phyloP scores from a whole-genome alignment of 257 asterid genomes.

The Voacanga thouarsii region DNA sequence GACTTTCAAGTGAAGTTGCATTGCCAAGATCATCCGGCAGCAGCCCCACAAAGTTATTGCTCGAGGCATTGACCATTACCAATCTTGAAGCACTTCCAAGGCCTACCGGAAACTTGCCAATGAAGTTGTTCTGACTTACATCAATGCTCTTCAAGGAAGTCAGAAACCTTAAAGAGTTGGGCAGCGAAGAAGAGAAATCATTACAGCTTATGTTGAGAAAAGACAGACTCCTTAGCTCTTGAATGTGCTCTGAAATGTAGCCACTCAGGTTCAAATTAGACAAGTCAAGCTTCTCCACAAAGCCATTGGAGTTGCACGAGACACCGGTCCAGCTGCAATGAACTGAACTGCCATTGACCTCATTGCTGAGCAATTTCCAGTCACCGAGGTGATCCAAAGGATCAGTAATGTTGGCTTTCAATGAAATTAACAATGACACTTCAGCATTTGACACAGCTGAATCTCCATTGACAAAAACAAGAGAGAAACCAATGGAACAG shows the following conservation, averaged over 20 bases:
- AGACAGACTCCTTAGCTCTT: constrained; percentile 25
- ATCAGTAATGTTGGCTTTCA: constrained; percentile 58
- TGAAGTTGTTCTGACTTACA: constrained; percentile 52
- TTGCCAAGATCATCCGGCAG: constrained; percentile 52
- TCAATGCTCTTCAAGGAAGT: constrained; percentile 40
- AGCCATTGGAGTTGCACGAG: constrained; percentile 43
- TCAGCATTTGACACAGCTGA: constrained; percentile 22
- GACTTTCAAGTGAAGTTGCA: constrained; percentile 38
- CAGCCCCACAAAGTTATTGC: constrained; percentile 56
- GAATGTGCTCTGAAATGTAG: constrained; percentile 33
- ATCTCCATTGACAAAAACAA: constrained; percentile 44
- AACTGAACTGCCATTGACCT: constrained; percentile 9
- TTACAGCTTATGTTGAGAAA: constrained; percentile 48
- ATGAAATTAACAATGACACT: constrained; percentile 37
- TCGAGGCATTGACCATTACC: constrained; percentile 44
- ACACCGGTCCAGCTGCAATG: constrained; percentile 62
- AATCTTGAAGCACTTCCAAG: constrained; percentile 34
- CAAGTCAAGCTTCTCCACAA: constrained; percentile 44
- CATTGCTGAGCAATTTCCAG: constrained; percentile 39
- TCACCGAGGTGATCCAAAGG: constrained; percentile 40
- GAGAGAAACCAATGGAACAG: constrained; percentile 50
- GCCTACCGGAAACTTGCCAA: constrained; percentile 40
- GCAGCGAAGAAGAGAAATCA: constrained; percentile 42
- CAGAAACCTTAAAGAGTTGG: constrained; percentile 34
- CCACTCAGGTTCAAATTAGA: constrained; percentile 58